Evolutionary conservation across 2,329 filamentous ascomycete species (phyloP), one percentile per base, ranked within the genome.

Genomic region (Colletotrichum orchidophilum): DNA sequence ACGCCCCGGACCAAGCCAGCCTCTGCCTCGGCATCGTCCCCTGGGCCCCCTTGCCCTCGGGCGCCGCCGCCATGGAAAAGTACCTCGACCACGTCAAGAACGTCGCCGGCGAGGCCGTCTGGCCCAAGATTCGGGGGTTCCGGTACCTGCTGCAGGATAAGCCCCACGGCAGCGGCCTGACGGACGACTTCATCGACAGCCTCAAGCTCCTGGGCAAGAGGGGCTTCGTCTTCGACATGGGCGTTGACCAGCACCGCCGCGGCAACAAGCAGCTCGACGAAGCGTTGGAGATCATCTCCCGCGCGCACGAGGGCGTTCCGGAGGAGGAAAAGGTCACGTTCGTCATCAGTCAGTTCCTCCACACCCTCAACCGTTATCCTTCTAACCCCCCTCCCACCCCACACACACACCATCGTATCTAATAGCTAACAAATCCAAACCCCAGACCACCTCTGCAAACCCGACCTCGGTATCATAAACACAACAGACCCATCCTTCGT

Each of bases 401-500:
- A 35, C 12, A 11, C 8, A 7, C 8, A 35, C 2, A 11, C 4
- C 33, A 11, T 9, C n/a, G n/a, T n/a, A n/a, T n/a, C n/a, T n/a
- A 9, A 35, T 9, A 35, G n/a, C 59, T 62, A 50, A 57, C 57
- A 35, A 42, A 29, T 65, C 59, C 15, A 13, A 5, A 11, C 21
- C n/a, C n/a, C 74, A 95, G 93, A 97, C 81, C 95, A 98, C 82
- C 88, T 97, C 75, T 95, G 94, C 87, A 97, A 97, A 82, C 95
- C 95, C 1, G 91, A 96, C 79, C 84, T 97, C 31, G 86, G 86
- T 35, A 86, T 93, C 76, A 85, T 87, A 82, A 91, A 88, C 79
- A 86, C 83, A 58, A 84, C 81, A 42, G 86, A 90, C 76, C 84
- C 87, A 1, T 84, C 87, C 29, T 95, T 93, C 80, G 81, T 87